Conservation (phyloP, 495 filamentous ascomycete genomes). For the Neurospora discreta region DNA sequence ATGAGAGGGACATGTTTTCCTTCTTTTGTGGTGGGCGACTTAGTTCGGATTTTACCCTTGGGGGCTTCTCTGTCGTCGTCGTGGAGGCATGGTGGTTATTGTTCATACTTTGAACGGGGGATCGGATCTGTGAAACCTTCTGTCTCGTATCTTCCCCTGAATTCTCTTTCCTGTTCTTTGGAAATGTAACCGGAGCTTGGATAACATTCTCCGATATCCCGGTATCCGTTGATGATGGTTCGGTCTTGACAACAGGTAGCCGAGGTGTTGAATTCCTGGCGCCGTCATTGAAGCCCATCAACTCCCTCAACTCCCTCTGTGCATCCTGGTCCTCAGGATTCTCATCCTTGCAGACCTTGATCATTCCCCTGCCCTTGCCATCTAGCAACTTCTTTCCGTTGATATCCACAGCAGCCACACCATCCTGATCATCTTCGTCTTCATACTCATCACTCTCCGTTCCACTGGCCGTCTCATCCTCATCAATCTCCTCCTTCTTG, state of each 20-base stretch:
- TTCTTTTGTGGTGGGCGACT: not conserved
- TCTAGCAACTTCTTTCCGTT: slow-evolving; percentile 51
- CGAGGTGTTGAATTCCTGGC: not conserved
- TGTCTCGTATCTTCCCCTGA: not conserved
- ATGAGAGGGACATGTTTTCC: not conserved
- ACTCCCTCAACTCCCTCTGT: slow-evolving; percentile 49
- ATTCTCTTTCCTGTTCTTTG: not conserved
- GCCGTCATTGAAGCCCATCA: slow-evolving; percentile 19
- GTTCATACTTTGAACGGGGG: not conserved
- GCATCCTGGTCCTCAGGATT: slow-evolving; percentile 49
- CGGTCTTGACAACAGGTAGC: not conserved
- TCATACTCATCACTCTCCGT: slow-evolving; percentile 34
- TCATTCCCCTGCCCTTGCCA: slow-evolving; percentile 45
- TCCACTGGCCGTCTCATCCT: slow-evolving; percentile 25
- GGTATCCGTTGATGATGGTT: not conserved
- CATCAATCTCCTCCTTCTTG: slow-evolving; percentile 20
- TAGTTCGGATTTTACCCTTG: not conserved
- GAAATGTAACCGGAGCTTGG: not conserved
- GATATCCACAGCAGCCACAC: slow-evolving; percentile 37
- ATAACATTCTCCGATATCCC: not conserved
- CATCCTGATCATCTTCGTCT: slow-evolving; percentile 17
- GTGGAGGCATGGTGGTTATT: not conserved
- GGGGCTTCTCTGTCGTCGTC: not conserved
- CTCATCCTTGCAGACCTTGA: slow-evolving; percentile 64
- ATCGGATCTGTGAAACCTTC: not conserved